These are phyloP conservation scores for Brassica nigra DNA, from an alignment of 345 rosid genomes.

Conservation along the genomic window DNA sequence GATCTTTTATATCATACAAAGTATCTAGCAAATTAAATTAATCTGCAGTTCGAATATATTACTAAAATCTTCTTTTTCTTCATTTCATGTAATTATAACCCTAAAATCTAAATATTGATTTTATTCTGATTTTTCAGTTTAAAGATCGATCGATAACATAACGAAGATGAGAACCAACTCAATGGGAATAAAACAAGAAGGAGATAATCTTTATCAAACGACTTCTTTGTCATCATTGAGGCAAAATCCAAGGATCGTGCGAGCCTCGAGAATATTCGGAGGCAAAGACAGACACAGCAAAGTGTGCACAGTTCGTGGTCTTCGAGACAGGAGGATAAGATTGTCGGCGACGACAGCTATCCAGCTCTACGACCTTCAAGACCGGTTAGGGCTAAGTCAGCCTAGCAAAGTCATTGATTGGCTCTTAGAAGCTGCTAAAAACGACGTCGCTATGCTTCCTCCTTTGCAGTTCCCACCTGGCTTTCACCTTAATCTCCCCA, in stretches of 20 bases:
- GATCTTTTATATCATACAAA: background rate
- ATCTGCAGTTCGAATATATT: background rate
- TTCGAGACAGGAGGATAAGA: constrained; percentile 83
- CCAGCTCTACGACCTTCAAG: constrained; percentile 86
- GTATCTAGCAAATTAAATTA: background rate
- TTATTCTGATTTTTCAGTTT: background rate
- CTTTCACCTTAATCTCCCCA: constrained; percentile 49
- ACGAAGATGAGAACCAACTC: constrained; percentile 17
- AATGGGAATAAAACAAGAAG: constrained; percentile 23
- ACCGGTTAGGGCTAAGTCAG: constrained; percentile 73
- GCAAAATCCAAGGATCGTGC: constrained; percentile 84
- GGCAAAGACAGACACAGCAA: constrained; percentile 98
- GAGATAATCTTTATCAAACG: background rate
- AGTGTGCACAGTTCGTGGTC: constrained; percentile 84
- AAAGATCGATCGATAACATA: background rate
- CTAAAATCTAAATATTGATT: background rate
- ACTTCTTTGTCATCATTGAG: constrained; percentile 32
- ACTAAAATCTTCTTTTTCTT: background rate
- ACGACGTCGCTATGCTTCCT: constrained; percentile 81
- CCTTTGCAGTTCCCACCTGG: constrained; percentile 75
- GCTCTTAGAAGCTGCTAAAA: constrained; percentile 68
- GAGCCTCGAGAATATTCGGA: constrained; percentile 75
- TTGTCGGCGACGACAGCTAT: constrained; percentile 85
- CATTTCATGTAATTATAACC: background rate
- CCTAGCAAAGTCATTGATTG: constrained; percentile 96